Evolutionary conservation across 2,329 filamentous ascomycete species (phyloP), one percentile per base, ranked within the genome.

Genomic region (Epichloe typhina): DNA sequence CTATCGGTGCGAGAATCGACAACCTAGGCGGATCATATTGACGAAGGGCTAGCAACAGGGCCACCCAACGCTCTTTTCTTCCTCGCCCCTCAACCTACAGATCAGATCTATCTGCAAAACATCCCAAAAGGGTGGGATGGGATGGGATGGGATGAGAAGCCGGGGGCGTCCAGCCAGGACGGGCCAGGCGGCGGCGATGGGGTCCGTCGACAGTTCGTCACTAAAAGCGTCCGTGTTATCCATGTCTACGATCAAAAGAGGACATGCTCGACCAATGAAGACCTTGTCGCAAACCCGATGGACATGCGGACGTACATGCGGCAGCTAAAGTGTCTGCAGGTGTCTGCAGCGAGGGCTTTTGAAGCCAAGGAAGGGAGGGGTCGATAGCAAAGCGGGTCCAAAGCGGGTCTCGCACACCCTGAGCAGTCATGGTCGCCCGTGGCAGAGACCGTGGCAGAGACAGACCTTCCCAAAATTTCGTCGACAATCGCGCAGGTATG

Each of bases 281-380:
- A 50, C 52, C 52, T 46, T 45, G 55, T 52, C 52, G 51, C 49
- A 58, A 58, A 55, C 60, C 60, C 48, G 43, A 58, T 57, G 57
- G 59, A 60, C 23, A 26, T 26, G 8, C 23, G 23, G 26, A 3
- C 26, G 7, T 26, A 8, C 64, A 66, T 63, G 66, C 64, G 64
- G 64, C 62, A 65, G 61, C 58, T 59, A 46, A 59, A 61, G 58
- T 50, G 55, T 61, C 57, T 63, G 60, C 57, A 51, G 46, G 12
- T 41, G 52, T 47, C 49, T 35, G 46, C 49, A 58, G 56, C 58
- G 63, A 66, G 65, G 64, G 62, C 62, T 57, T 60, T 62, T 59
- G 59, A 50, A 60, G 60, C 62, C 64, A 67, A 67, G 65, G 64
- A 62, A 67, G 65, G 50, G 43, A 53, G n/a, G 53, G 59, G 57